Percentiles rank a stretch among this genome's conserved stretches.
These are phyloP conservation scores for Theileria equi DNA, from an alignment of 169 alveolate genomes.

Conservation along the genomic window DNA sequence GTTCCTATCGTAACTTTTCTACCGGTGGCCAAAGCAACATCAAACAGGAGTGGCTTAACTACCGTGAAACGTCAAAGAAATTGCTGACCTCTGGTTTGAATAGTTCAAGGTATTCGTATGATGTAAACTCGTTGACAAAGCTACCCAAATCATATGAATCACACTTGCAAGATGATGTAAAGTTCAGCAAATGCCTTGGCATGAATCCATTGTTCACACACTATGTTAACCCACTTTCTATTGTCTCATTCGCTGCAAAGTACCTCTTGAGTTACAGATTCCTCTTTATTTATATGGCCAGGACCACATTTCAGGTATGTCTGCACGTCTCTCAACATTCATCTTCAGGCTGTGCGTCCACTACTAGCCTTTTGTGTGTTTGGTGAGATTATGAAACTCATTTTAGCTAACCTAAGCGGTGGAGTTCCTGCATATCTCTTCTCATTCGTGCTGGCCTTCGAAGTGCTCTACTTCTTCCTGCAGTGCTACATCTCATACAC, in stretches of 20 bases:
- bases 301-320: slow-evolving; percentile 84
- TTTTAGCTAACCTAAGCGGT: slow-evolving; percentile 81
- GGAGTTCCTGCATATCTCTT: slow-evolving; percentile 81
- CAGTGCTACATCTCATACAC: slow-evolving; percentile 86
- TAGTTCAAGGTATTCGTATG: slow-evolving; percentile 23
- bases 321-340: background rate
- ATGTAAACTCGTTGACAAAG: slow-evolving; percentile 27
- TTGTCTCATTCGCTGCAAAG: slow-evolving; percentile 73
- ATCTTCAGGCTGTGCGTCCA: slow-evolving; percentile 81
- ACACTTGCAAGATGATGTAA: slow-evolving; percentile 10
- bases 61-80: slow-evolving; percentile 3
- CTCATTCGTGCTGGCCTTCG: slow-evolving; percentile 84
- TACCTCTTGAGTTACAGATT: slow-evolving; percentile 77
- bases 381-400: slow-evolving; percentile 82
- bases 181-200: slow-evolving; percentile 20
- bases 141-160: slow-evolving; percentile 38
- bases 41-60: slow-evolving; percentile 29
- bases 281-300: slow-evolving; percentile 83
- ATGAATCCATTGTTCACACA: slow-evolving; percentile 53
- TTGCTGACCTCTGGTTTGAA: background rate
- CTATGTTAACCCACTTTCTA: slow-evolving; percentile 66
- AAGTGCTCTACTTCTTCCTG: slow-evolving; percentile 81
- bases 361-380: slow-evolving; percentile 83
- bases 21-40: slow-evolving; percentile 2
- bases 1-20: slow-evolving; percentile 12